Conservation (phyloP, 192 early-diverging fungal genomes). For the Glomus cerebriforme region DNA sequence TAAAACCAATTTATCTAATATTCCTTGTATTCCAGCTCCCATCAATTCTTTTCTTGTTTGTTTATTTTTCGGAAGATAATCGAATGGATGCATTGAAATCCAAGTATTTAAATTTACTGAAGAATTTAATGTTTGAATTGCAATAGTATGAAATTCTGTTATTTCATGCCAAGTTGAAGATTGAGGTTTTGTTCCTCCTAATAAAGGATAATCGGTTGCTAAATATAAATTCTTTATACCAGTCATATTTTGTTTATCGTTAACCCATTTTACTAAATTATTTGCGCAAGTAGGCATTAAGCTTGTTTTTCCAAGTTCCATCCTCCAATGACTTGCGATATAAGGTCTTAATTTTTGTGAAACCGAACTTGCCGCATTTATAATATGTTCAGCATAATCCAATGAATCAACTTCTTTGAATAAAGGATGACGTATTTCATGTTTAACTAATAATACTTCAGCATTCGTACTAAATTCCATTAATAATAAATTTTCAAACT, state of each 20-base stretch:
- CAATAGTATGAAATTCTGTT: not conserved
- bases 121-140: not conserved
- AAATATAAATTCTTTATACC: constrained; percentile 29
- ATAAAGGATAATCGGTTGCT: constrained; percentile 31
- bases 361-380: not conserved
- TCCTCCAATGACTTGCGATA: constrained; percentile 14
- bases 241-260: not conserved
- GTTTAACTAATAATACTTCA: not conserved
- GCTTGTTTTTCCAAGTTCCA: not conserved
- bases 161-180: not conserved
- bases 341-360: not conserved
- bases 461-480: not conserved
- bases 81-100: not conserved
- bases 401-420: not conserved
- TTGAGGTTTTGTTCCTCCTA: too few relatives aligned
- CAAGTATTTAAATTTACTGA: not conserved
- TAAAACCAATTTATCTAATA: constrained; percentile 6
- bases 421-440: not conserved
- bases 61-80: not conserved
- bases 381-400: constrained; percentile 2
- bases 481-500: not conserved
- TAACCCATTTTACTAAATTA: not conserved
- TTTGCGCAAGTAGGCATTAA: not conserved
- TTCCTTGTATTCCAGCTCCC: not conserved
- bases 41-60: not conserved